These are phyloP conservation scores for Colletotrichum lini DNA, from an alignment of 2,329 filamentous ascomycete species.

Conservation along the genomic window DNA sequence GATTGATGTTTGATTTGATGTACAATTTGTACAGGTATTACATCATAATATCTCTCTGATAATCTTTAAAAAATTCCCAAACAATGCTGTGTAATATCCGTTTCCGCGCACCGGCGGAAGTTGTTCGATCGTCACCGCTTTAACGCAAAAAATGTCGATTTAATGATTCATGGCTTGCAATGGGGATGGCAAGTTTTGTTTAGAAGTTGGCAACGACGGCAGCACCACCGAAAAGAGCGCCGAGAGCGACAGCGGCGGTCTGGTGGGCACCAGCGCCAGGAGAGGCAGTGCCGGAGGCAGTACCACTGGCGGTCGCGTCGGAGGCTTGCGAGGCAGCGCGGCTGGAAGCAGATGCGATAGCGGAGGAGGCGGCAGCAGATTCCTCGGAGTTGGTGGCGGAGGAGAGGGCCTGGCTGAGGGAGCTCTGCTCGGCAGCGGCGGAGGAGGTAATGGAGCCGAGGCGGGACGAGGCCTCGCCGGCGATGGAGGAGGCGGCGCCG, in stretches of 20 bases:
- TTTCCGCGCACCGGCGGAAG: constrained; percentile 2
- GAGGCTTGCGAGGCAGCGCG: constrained; percentile 31
- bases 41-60: constrained; percentile 36
- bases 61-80: constrained; percentile 18
- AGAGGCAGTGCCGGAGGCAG: constrained; percentile 42
- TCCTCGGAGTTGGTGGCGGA: constrained; percentile 35
- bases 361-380: constrained; percentile 35
- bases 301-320: constrained; percentile 44
- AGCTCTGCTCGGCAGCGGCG: constrained; percentile 37
- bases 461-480: constrained; percentile 45
- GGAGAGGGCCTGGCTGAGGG: constrained; percentile 45
- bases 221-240: constrained; percentile 63
- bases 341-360: constrained; percentile 13
- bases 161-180: not conserved
- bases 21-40: constrained; percentile 41
- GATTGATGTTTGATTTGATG: constrained; percentile 24
- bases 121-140: constrained; percentile 1
- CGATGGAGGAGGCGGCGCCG: constrained; percentile 45
- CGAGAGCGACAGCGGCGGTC: constrained; percentile 61
- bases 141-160: not conserved
- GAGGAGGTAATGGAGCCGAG: constrained; percentile 43
- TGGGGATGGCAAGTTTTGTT: constrained; percentile 28
- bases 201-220: constrained; percentile 63
- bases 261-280: constrained; percentile 50
- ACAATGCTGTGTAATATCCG: constrained; percentile 30